phyloP scores from a whole-genome alignment of 495 filamentous ascomycete genomes.

The Trichoderma gamsii region DNA sequence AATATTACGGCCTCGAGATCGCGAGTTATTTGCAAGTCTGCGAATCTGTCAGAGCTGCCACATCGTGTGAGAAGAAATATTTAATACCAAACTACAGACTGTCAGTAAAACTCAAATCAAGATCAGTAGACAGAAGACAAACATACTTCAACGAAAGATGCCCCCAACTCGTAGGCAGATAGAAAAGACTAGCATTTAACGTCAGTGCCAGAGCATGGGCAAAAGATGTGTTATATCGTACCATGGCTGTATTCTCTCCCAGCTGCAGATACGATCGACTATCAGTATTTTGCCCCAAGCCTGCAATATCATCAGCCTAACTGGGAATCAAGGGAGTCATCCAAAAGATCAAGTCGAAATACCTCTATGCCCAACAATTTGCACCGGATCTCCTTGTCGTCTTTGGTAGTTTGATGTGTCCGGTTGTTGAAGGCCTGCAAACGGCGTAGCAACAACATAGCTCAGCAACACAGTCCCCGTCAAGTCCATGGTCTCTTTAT shows the following conservation, averaged over 20 bases:
- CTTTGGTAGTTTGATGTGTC: background rate
- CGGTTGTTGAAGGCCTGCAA: slow-evolving; percentile 16
- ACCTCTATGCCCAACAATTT: background rate
- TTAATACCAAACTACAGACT: background rate
- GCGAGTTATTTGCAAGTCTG: slow-evolving; percentile 37
- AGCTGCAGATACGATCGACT: background rate
- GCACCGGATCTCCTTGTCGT: background rate
- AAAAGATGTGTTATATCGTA: background rate
- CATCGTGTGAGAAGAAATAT: background rate
- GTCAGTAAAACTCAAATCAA: background rate
- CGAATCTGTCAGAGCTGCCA: background rate
- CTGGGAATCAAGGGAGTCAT: background rate
- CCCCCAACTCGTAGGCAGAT: background rate
- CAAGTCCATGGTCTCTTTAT: slow-evolving; percentile 21
- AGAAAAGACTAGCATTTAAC: background rate
- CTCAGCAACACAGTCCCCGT: slow-evolving; percentile 31
- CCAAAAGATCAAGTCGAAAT: background rate
- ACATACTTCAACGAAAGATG: background rate
- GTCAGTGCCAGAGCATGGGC: background rate
- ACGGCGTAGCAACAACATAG: slow-evolving; percentile 26
- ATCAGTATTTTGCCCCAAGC: background rate
- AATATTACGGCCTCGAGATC: slow-evolving; percentile 37
- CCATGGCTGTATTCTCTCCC: background rate
- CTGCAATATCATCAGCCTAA: background rate
- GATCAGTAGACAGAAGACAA: background rate